Evolutionary conservation across 768 basidiomycete species (phyloP), one percentile per base, ranked within the genome.

Genomic region (Amanita pallidorosea): DNA sequence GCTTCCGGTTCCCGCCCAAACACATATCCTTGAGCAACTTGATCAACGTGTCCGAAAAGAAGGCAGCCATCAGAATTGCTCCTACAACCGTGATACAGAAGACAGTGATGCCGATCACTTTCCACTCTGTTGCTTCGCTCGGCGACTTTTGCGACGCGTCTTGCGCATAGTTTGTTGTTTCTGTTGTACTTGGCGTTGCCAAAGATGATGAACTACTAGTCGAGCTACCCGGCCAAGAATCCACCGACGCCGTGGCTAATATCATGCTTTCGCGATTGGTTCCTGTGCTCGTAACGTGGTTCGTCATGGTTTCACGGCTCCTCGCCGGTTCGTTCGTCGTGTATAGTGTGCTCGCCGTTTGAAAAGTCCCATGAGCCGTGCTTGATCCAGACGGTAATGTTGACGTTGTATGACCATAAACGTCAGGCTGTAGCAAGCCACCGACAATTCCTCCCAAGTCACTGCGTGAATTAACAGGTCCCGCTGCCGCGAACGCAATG

Each of bases 41-140:
- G 74, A 75, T 80, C 74, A 83, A 81, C 33, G 78, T 73, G 65
- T 88, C 84, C 64, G 85, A 86, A 65, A 82, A 87, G 25, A 81
- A 73, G 49, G 79, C 66, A 7, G 73, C 66, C 45, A 85, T 68
- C 55, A 83, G 72, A 45, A 75, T 64, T 2, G 67, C 70, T 23
- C 72, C 80, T 47, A 87, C 67, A 34, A 77, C 69, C 44, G 72
- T 79, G 57, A 88, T 70, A n/a, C 74, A 70, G 53, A 85, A 76
- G 50, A 85, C 72, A 11, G 75, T 72, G 52, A 87, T 76, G 17
- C 85, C 85, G 47, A 87, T 73, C 41, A 83, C 73, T 63, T 83
- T 82, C 84, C 84, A 86, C 59, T 76, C 67, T 25, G 70, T 72
- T 18, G 73, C 66, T 58, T 74, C 76, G 17, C 61, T 69, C 13